These are phyloP conservation scores for Peronospora farinosa DNA, from an alignment of 352 stramenopile genomes.

Conservation along the genomic window DNA sequence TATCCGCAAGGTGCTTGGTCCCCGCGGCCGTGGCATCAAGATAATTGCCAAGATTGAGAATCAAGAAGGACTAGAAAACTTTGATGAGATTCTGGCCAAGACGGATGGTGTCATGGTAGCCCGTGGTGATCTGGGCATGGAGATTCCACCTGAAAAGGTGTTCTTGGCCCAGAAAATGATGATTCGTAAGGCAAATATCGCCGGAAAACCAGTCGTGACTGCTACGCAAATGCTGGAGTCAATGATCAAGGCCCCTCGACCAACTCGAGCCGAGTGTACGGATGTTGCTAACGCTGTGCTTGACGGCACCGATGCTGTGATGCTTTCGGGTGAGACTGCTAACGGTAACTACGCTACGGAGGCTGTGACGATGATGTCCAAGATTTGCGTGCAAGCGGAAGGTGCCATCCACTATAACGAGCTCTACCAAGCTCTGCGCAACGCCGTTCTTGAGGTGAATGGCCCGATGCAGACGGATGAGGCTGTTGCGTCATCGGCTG, in stretches of 20 bases:
- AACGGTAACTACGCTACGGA: conserved; percentile 94
- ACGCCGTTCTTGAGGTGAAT: conserved; percentile 44
- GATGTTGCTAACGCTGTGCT: conserved; percentile 98
- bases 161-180: conserved; percentile 99
- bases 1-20: conserved; percentile 88
- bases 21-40: conserved; percentile 80
- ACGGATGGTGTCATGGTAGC: conserved; percentile 99
- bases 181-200: conserved; percentile 93
- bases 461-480: conserved; percentile 79
- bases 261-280: conserved; percentile 96
- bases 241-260: conserved; percentile 96
- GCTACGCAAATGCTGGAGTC: conserved; percentile 99
- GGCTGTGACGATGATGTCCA: conserved; percentile 92
- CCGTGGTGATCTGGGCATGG: conserved; percentile 96
- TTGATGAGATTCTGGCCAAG: conserved; percentile 93
- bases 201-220: conserved; percentile 96
- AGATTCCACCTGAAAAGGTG: conserved; percentile 97
- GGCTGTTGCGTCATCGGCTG: conserved; percentile 92
- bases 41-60: conserved; percentile 99
- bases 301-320: conserved; percentile 95
- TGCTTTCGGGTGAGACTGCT: conserved; percentile 97
- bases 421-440: conserved; percentile 63
- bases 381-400: conserved; percentile 87
- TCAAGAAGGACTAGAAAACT: conserved; percentile 93
- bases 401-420: conserved; percentile 29